Conservation (phyloP, 306 rosid species). For the Erythrophleum fordii region DNA sequence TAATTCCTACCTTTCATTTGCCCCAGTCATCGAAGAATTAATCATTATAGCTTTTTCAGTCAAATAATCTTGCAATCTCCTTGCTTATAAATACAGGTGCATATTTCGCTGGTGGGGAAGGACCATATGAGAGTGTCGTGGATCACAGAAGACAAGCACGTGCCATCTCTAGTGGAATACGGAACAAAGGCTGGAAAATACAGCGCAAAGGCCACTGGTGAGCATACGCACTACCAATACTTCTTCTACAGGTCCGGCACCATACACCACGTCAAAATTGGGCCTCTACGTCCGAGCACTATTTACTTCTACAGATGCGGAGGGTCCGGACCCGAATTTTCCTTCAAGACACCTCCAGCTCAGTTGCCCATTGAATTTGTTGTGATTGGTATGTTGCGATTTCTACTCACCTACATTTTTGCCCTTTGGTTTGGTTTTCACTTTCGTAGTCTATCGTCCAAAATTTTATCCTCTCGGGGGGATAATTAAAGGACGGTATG, state of each 20-base stretch:
- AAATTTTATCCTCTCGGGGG: background rate
- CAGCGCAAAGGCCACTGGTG: constrained; percentile 28
- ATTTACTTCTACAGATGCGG: constrained; percentile 51
- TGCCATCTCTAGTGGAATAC: constrained; percentile 45
- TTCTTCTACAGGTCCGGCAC: constrained; percentile 46
- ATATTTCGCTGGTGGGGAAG: constrained; percentile 69
- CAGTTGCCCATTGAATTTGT: constrained; percentile 67
- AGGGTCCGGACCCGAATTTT: constrained; percentile 58
- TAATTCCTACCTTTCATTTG: no score
- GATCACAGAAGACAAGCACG: constrained; percentile 55
- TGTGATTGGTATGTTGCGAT: constrained; percentile 60
- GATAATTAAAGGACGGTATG: no score
- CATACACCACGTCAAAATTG: constrained; percentile 46
- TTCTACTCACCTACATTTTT: constrained; percentile 19
- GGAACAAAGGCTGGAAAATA: constrained; percentile 47
- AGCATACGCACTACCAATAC: constrained; percentile 32
- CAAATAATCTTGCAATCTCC: background rate
- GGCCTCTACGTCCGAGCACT: constrained; percentile 44
- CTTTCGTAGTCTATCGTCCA: background rate
- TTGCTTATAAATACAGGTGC: constrained; percentile 50
- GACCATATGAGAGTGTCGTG: constrained; percentile 75
- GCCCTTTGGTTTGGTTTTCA: background rate
- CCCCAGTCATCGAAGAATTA: background rate
- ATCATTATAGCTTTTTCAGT: background rate
- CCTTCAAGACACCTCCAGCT: constrained; percentile 66